Conservation (phyloP, 768 basidiomycete species). For the Hortiboletus campestris region DNA sequence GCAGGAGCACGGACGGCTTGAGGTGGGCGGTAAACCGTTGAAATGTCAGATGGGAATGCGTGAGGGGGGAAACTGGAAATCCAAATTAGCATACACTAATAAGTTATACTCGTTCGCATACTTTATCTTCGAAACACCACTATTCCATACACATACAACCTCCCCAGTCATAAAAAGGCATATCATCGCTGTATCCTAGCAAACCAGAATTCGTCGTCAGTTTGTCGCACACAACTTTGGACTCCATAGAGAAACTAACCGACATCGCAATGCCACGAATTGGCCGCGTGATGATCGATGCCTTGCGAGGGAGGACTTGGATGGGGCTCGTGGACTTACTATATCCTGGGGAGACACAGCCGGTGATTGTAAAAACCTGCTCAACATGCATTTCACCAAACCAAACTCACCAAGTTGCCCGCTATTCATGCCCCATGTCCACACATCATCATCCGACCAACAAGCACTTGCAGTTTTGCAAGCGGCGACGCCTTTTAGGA, state of each 20-base stretch:
- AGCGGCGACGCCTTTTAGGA: slow-evolving; percentile 79
- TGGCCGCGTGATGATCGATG: slow-evolving; percentile 69
- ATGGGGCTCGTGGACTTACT: slow-evolving; percentile 70
- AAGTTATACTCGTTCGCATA: slow-evolving; percentile 31
- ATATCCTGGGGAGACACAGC: slow-evolving; percentile 51
- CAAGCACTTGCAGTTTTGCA: slow-evolving; percentile 85
- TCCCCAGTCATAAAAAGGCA: slow-evolving; percentile 79
- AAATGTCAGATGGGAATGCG: slow-evolving; percentile 72
- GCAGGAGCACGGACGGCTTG: slow-evolving; percentile 66
- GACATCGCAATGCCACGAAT: slow-evolving; percentile 74
- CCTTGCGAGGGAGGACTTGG: slow-evolving; percentile 76
- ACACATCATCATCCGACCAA: slow-evolving; percentile 74
- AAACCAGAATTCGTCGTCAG: background rate
- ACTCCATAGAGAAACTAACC: slow-evolving; percentile 40
- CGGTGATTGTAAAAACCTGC: background rate
- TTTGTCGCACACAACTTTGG: background rate
- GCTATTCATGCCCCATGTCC: slow-evolving; percentile 90
- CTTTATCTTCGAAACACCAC: slow-evolving; percentile 73
- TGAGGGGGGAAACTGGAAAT: slow-evolving; percentile 66
- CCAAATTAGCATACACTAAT: background rate
- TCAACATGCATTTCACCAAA: background rate
- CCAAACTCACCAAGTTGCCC: slow-evolving; percentile 77
- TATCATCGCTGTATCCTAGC: slow-evolving; percentile 79
- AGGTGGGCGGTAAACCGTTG: slow-evolving; percentile 72
- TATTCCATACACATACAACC: slow-evolving; percentile 81